Evolutionary conservation across 345 rosid genomes (phyloP), one percentile per base, ranked within the genome.

Genomic region (Anastatica hierochuntica): DNA sequence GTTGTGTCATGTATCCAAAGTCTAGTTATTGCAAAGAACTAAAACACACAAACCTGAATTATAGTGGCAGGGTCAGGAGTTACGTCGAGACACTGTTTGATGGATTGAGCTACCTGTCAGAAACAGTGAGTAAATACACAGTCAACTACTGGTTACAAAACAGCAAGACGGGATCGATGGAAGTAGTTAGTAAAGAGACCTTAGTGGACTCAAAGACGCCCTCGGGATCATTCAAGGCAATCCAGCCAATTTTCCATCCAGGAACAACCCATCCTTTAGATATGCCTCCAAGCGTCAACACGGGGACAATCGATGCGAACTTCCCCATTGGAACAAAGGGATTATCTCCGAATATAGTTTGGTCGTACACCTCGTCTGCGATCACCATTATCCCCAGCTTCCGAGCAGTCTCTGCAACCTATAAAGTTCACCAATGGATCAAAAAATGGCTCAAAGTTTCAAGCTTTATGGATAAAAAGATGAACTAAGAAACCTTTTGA

Each of bases 221-320:
- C 37, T 55, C 26, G 3, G 83, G 77, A 50, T 79, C 89, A 29
- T 41, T 66, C 15, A 56, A 35, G 0, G 58, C 82, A 0, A 82
- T 46, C 89, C 95, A 85, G 14, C 86, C 77, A 41, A 78, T 53
- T 42, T 76, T 58, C 89, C 87, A 85, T 4, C 86, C 80, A 30
- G 81, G 95, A 43, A 82, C 84, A 14, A 72, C 56, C 79, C 77
- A 82, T 60, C 78, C 76, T 58, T 85, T 85, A 1, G 84, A 82
- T 53, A 82, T 49, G 8, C 89, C 84, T 12, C 84, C 86, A 1
- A 79, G 61, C 0, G 89, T 76, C 29, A 81, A 2, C 4, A 79
- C 78, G 4, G 86, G 86, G 4, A 70, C 81, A 4, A 70, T 69
- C 1, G 82, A 77, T 29, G 72, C 82, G 14, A 82, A 85, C 24